These are phyloP conservation scores for Aureobasidium zeae DNA, from an alignment of 2,329 filamentous ascomycete genomes.

Conservation along the genomic window DNA sequence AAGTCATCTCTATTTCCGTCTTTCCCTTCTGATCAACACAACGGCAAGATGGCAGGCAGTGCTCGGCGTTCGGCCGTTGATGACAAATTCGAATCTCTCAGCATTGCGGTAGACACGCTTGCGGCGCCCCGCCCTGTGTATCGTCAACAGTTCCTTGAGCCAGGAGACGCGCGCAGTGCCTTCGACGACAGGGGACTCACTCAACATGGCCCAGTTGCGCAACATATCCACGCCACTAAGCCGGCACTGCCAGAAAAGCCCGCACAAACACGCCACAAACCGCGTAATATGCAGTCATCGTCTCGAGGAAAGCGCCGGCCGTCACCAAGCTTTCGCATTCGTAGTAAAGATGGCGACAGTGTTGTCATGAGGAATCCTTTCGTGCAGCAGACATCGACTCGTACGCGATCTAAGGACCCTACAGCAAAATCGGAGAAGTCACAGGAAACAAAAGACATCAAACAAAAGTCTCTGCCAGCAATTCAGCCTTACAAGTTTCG, in stretches of 20 bases:
- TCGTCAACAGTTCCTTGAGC: constrained; percentile 10
- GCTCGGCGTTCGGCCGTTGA: constrained; percentile 12
- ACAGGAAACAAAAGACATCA: not conserved
- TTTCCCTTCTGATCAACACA: not conserved
- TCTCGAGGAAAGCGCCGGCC: constrained; percentile 6
- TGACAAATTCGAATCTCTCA: constrained; percentile 10
- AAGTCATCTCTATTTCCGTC: too few relatives aligned
- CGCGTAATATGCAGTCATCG: not conserved
- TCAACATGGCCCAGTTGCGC: not conserved
- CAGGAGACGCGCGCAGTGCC: constrained; percentile 11
- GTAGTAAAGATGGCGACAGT: constrained; percentile 20
- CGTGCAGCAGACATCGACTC: constrained; percentile 6
- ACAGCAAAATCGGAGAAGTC: not conserved
- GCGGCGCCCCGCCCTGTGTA: not conserved
- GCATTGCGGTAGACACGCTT: constrained; percentile 1
- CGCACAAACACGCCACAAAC: not conserved
- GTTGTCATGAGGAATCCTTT: constrained; percentile 16
- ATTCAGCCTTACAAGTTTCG: constrained; percentile 14
- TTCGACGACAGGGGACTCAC: constrained; percentile 12
- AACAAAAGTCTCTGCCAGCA: too few relatives aligned
- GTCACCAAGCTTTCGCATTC: constrained; percentile 7
- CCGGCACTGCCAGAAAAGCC: not conserved
- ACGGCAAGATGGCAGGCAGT: constrained; percentile 9
- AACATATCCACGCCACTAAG: not conserved
- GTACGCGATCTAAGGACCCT: not conserved